Evolutionary conservation across 2,329 filamentous ascomycete species (phyloP).

Genomic region (Exserohilum rostratum): DNA sequence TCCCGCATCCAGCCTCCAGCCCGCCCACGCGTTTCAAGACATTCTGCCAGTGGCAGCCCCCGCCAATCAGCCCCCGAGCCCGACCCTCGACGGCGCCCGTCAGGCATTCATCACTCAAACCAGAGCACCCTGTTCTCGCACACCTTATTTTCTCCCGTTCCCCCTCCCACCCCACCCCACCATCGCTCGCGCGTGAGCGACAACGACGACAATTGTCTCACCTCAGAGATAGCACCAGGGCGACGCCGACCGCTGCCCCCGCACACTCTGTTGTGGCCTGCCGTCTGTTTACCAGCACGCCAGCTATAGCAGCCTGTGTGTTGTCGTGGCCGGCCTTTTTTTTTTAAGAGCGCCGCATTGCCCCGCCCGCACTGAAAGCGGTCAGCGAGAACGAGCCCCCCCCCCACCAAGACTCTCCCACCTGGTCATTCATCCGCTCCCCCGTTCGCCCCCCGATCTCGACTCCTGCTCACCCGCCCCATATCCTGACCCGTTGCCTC

Average conservation of each 20-base stretch:
- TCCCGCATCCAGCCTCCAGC: constrained; percentile 10
- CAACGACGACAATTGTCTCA: neutral
- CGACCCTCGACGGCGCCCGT: constrained; percentile 11
- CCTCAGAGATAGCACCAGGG: neutral
- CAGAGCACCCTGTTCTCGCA: neutral
- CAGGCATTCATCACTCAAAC: neutral
- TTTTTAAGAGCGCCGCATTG: constrained; percentile 8
- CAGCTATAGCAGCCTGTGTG: neutral
- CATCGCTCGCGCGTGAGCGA: neutral
- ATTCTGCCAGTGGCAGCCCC: constrained; percentile 18
- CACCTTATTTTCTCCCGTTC: neutral
- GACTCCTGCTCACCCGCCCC: constrained; percentile 19
- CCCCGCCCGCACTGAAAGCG: constrained; percentile 11
- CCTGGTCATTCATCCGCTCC: neutral
- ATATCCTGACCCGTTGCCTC: constrained; percentile 29
- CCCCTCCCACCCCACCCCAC: neutral
- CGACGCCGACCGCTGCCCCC: neutral
- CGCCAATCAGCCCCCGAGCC: constrained; percentile 36
- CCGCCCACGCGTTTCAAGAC: constrained; percentile 22
- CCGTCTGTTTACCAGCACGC: constrained; percentile 17
- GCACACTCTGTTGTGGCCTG: constrained; percentile 1
- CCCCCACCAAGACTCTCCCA: constrained; percentile 6
- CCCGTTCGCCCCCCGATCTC: constrained; percentile 1
- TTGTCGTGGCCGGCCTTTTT: neutral
- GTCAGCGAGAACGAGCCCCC: constrained; percentile 13